Evolutionary conservation across 2,329 filamentous ascomycete species (phyloP), one percentile per base, ranked within the genome.

Genomic region (Phyllachora maydis): DNA sequence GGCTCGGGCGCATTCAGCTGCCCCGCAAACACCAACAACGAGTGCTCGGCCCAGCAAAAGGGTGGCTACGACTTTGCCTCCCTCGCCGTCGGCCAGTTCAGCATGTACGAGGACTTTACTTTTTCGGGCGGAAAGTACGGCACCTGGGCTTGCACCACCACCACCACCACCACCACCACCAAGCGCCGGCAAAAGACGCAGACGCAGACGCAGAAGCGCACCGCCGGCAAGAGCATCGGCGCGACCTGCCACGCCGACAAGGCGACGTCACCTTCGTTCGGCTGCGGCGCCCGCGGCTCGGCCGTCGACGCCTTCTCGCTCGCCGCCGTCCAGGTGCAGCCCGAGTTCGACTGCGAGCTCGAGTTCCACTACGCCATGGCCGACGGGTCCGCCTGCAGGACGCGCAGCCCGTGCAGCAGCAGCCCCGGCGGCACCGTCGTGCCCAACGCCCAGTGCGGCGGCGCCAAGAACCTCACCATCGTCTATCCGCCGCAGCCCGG

Each of bases 341-440:
- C 69, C 32, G 70, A 79, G 41, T 69, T 74, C 40, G 73, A 85
- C 47, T 70, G 66, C 35, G 69, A 83, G 32, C 53, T 95, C 25
- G 70, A 85, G 48, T 81, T 92, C 55, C 64, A 78, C 56, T 93
- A 85, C 52, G 62, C 58, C 39, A 91, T 93, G 81, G 62, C 68
- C 3, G 78, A 85, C 44, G 77, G 77, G 36, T 71, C 66, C 9
- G 65, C 49, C 29, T 95, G 85, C 69, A 85, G 77, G 54, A 75
- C 90, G 38, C 68, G 65, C 31, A 55, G 64, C 33, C 42, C 57
- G 24, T 90, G 79, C 64, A 65, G 58, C 32, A n/a, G n/a, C n/a
- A n/a, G n/a, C n/a, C 54, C 59, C 26, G 53, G 59, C 10, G 78
- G 78, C 38, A 71, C 67, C 28, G 64, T 61, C 22, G 59, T 93